Evolutionary conservation across 805 yeast species (phyloP).

Genomic region (Helenozyma rhizophorensis): DNA sequence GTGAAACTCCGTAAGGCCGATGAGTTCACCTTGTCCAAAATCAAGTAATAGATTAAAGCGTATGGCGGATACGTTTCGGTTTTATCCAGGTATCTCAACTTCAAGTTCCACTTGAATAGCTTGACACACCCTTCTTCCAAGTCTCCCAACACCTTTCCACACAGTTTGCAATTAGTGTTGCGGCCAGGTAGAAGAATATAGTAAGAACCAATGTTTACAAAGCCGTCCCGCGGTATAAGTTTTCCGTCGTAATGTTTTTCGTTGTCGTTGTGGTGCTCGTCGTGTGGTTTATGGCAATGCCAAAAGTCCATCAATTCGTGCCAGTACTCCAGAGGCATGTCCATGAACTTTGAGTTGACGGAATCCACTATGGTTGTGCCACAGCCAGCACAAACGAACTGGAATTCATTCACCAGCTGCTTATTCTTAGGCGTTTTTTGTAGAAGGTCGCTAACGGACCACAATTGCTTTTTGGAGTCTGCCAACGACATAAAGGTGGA

Average conservation of each 20-base stretch:
- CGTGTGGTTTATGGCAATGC: conserved; percentile 87
- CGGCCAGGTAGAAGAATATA: conserved; percentile 43
- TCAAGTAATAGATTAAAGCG: conserved; percentile 18
- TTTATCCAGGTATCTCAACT: conserved; percentile 17
- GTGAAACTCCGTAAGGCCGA: conserved; percentile 33
- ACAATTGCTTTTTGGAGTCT: conserved; percentile 14
- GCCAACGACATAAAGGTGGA: conserved; percentile 11
- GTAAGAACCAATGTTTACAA: conserved; percentile 52
- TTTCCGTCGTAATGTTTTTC: conserved; percentile 27
- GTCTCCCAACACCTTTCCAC: conserved; percentile 40
- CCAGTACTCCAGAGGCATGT: conserved; percentile 93
- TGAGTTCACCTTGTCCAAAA: conserved; percentile 37
- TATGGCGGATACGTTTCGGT: conserved; percentile 17
- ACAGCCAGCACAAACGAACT: conserved; percentile 32
- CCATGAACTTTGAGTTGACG: conserved; percentile 34
- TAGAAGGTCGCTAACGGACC: conserved; percentile 43
- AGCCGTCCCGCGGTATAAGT: conserved; percentile 39
- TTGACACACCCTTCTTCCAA: conserved; percentile 18
- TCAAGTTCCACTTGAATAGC: conserved; percentile 56
- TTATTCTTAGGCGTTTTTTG: conserved; percentile 26
- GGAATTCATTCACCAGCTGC: conserved; percentile 19
- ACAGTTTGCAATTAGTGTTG: conserved; percentile 29
- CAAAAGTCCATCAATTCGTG: conserved; percentile 93
- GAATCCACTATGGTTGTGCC: conserved; percentile 25
- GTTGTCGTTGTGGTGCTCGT: conserved; percentile 17